Evolutionary conservation across 306 rosid genomes (phyloP).

Genomic region (Ammopiptanthus mongolicus): DNA sequence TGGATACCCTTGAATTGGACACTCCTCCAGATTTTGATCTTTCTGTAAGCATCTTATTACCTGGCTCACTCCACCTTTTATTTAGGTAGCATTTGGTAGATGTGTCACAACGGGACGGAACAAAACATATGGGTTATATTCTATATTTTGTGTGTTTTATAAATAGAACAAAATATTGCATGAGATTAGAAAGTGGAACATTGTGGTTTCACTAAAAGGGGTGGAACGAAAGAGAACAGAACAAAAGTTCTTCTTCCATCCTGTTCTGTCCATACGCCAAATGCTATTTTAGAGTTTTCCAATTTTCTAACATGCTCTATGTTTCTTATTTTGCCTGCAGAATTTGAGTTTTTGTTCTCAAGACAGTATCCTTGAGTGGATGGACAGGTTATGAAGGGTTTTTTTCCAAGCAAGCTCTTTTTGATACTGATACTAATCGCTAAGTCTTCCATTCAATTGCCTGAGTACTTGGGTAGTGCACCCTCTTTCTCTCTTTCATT

Average conservation of each 20-base stretch:
- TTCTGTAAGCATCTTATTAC: constrained; percentile 44
- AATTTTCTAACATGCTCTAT: not conserved
- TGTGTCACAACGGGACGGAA: not conserved
- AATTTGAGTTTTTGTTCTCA: constrained; percentile 66
- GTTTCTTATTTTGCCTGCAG: constrained; percentile 35
- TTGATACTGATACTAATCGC: not conserved
- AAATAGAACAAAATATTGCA: no score
- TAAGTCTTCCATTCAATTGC: constrained; percentile 19
- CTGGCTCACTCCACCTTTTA: not conserved
- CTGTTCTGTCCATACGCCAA: no score
- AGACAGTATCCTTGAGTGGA: constrained; percentile 57
- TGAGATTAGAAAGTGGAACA: no score
- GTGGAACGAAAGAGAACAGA: no score
- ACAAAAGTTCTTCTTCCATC: no score
- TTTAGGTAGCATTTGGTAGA: not conserved
- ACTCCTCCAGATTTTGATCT: constrained; percentile 78
- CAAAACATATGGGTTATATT: no score
- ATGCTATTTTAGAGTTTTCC: not conserved
- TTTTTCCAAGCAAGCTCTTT: constrained; percentile 1
- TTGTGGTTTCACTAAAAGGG: no score
- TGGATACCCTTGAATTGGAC: constrained; percentile 60
- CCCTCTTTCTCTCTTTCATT: not conserved
- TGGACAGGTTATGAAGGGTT: constrained; percentile 41
- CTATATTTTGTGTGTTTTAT: no score
- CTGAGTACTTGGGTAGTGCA: not conserved